Base-by-base conservation (phyloP, 768 basidiomycete species). In the Podaxis rugospora region DNA sequence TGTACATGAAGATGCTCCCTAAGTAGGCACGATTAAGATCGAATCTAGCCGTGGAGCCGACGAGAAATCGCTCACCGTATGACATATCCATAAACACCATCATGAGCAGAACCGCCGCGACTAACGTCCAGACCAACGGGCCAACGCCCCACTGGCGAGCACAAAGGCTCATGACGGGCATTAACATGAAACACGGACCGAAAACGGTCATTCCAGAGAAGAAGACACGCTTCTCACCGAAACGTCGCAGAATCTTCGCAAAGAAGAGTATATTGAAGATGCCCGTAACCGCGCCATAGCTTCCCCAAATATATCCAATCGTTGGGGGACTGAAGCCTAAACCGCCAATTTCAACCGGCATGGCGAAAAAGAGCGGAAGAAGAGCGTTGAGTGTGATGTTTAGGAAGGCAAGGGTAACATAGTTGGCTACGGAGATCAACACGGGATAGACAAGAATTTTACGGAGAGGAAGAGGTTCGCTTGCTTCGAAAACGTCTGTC, bases 361-460 rank as follows among this genome's bases (percentile, higher is more conserved):
- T 90, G 16, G 88, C 80, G 51, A 85, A 77, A 71, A 90, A 90
- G 7, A 90, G 72, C 1, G 91, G 90, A 9, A 88, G 78, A 3
- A 92, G 70, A 3, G 86, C 80, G 55, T 68, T 68, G 44, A 77
- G 65, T 6, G 71, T 70, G 49, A 90, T 87, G 60, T 88, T 86
- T 44, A 88, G 68, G 42, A 90, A 78, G 4, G 89, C 83, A 27
- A 92, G 79, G 10, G 77, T 68, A 16, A 82, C 83, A 70, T 91
- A 92, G 69, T 90, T 91, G 37, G 80, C 77, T n/a, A 86, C 80
- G 1, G 89, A 84, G 39, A 90, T 71, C 44, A 90, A 66, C 5
- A 92, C 85, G 14, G 78, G 84, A 18, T 81, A 83, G n/a, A 79
- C 72, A 42, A 79, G 66, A 28, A 81, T 69, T 35, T 72, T 65